phyloP scores from a whole-genome alignment of 2,329 filamentous ascomycete genomes.

The Aspergillus vadensis region DNA sequence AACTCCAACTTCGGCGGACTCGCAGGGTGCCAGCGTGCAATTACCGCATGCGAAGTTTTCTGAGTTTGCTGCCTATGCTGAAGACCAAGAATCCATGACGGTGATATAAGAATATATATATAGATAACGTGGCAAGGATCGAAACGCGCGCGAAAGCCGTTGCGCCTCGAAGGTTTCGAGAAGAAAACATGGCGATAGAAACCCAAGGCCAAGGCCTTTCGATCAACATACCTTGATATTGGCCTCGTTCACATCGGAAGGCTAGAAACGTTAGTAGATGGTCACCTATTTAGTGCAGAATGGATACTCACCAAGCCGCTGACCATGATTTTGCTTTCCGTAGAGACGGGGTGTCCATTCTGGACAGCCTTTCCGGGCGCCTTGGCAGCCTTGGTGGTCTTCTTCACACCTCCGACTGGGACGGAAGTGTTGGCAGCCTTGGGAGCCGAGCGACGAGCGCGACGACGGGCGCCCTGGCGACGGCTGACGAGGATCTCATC shows the following conservation, averaged over 20 bases:
- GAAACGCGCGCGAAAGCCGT: slow-evolving; percentile 37
- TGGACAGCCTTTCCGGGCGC: slow-evolving; percentile 56
- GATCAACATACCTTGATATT: slow-evolving; percentile 99
- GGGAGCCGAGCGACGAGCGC: slow-evolving; percentile 45
- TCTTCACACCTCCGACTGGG: slow-evolving; percentile 83
- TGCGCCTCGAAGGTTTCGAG: slow-evolving; percentile 44
- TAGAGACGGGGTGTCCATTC: slow-evolving; percentile 63
- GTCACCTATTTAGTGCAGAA: slow-evolving; percentile 37
- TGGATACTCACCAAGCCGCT: slow-evolving; percentile 84
- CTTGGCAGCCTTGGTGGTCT: slow-evolving; percentile 61
- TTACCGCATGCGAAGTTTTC: slow-evolving; percentile 30
- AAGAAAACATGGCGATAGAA: slow-evolving; percentile 65
- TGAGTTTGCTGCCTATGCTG: slow-evolving; percentile 39
- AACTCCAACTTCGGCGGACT: slow-evolving; percentile 57
- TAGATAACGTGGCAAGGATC: slow-evolving; percentile 24
- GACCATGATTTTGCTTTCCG: slow-evolving; percentile 96
- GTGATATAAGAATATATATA: slow-evolving; percentile 8
- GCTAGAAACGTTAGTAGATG: slow-evolving; percentile 59
- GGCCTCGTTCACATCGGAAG: slow-evolving; percentile 91
- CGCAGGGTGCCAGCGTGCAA: slow-evolving; percentile 31
- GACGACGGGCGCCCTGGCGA: slow-evolving; percentile 56
- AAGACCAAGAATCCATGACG: slow-evolving; percentile 29
- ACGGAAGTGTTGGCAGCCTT: slow-evolving; percentile 56
- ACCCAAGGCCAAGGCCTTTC: slow-evolving; percentile 71
- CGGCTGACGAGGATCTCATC: slow-evolving; percentile 92